phyloP scores from a whole-genome alignment of 1,284 basidiomycete species.

The Butyriboletus appendiculatus region DNA sequence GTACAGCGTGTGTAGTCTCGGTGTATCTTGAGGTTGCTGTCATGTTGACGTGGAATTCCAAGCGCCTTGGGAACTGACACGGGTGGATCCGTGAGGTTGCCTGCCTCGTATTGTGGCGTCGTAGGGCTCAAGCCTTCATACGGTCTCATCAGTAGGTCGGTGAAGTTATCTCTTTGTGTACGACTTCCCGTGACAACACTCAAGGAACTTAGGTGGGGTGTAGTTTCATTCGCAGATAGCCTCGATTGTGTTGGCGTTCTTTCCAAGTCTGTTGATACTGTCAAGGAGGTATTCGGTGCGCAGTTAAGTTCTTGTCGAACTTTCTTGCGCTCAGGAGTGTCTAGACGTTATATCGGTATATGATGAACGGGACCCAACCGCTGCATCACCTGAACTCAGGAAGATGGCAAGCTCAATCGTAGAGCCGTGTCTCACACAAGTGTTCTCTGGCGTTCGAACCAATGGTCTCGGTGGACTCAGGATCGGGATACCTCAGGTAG shows the following conservation, averaged over 20 bases:
- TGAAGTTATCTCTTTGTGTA: neutral
- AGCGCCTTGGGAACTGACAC: constrained; percentile 95
- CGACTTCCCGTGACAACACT: constrained; percentile 12
- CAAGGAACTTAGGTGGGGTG: constrained; percentile 68
- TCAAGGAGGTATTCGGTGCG: constrained; percentile 63
- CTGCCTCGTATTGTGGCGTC: constrained; percentile 92
- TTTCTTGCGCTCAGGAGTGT: constrained; percentile 2
- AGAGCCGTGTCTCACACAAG: constrained; percentile 20
- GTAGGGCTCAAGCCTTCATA: constrained; percentile 95
- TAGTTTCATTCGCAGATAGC: constrained; percentile 93
- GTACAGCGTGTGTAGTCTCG: constrained; percentile 66
- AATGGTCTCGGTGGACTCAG: constrained; percentile 43
- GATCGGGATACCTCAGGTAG: constrained; percentile 62
- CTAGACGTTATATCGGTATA: constrained; percentile 64
- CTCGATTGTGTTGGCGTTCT: constrained; percentile 93
- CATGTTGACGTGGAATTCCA: constrained; percentile 15
- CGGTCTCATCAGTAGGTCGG: constrained; percentile 84
- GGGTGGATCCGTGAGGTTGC: constrained; percentile 91
- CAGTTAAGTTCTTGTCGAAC: neutral
- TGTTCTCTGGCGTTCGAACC: constrained; percentile 7
- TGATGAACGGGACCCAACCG: constrained; percentile 82
- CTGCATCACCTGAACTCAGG: constrained; percentile 51
- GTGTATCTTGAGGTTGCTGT: neutral
- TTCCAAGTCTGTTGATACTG: constrained; percentile 52
- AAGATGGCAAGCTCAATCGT: constrained; percentile 19